phyloP scores from a whole-genome alignment of 108 stramenopile species.

The Seminavis robusta region DNA sequence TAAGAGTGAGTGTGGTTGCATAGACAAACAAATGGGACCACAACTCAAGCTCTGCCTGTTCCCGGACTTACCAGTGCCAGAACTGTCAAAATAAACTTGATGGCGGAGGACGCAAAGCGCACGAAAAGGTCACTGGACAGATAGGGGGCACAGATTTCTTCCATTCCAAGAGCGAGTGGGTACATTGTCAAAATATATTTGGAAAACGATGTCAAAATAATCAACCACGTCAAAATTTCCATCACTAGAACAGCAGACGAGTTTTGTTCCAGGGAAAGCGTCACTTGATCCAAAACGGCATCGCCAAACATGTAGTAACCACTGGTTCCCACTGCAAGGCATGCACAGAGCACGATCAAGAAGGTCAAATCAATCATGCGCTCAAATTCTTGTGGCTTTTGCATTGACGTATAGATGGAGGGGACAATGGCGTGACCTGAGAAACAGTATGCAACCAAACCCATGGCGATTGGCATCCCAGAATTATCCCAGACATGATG shows the following conservation, averaged over 20 bases:
- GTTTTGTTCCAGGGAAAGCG: slow-evolving; percentile 62
- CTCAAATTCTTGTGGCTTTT: slow-evolving; percentile 71
- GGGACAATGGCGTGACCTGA: slow-evolving; percentile 83
- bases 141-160: slow-evolving; percentile 68
- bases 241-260: slow-evolving; percentile 42
- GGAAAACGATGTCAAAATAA: slow-evolving; percentile 77
- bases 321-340: slow-evolving; percentile 59
- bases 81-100: slow-evolving; percentile 59
- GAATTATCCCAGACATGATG: slow-evolving; percentile 27
- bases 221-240: slow-evolving; percentile 71
- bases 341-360: slow-evolving; percentile 39
- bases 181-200: slow-evolving; percentile 82
- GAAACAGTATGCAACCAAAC: slow-evolving; percentile 77
- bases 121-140: slow-evolving; percentile 56
- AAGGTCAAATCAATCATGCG: slow-evolving; percentile 59
- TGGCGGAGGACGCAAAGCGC: slow-evolving; percentile 42
- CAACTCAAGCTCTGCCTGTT: too few species aligned
- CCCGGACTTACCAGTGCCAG: slow-evolving; percentile 42
- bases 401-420: slow-evolving; percentile 74
- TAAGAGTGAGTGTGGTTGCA: too few species aligned
- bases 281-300: slow-evolving; percentile 76
- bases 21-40: too few species aligned
- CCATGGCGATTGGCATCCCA: slow-evolving; percentile 58
- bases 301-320: slow-evolving; percentile 81
- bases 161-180: slow-evolving; percentile 79